Percentiles rank a stretch among this genome's conserved stretches.
phyloP scores from a whole-genome alignment of 768 basidiomycete species.

The Termitomyces sp. region DNA sequence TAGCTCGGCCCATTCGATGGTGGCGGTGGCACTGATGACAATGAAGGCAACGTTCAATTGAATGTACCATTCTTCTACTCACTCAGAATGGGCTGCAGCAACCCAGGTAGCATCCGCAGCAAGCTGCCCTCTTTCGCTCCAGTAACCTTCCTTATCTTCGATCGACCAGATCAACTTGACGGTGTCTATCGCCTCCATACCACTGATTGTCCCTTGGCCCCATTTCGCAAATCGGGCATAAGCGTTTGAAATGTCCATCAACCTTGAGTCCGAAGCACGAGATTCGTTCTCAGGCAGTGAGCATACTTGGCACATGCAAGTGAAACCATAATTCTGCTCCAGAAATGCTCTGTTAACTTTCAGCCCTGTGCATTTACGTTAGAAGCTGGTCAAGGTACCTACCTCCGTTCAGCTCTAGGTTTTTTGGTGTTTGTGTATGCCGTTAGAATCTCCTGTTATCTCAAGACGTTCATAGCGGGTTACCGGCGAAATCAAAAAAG shows the following conservation, averaged over 20 bases:
- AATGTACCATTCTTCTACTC: conserved; percentile 20
- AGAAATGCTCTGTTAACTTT: conserved; percentile 39
- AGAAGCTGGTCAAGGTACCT: conserved; percentile 6
- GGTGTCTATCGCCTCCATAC: conserved; percentile 40
- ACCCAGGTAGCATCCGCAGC: conserved; percentile 58
- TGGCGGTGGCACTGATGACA: conserved; percentile 34
- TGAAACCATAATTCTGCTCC: conserved; percentile 46
- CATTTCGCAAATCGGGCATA: conserved; percentile 44
- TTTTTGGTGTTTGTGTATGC: conserved; percentile 55
- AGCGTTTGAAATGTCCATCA: conserved; percentile 38
- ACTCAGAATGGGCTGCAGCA: conserved; percentile 61
- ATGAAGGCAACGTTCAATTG: not conserved
- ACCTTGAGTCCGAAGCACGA: conserved; percentile 42
- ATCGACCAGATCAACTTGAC: conserved; percentile 50
- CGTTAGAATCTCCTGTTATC: conserved; percentile 51
- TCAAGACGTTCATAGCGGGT: not conserved
- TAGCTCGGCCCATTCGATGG: conserved; percentile 41
- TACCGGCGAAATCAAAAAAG: not conserved
- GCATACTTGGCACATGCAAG: conserved; percentile 55
- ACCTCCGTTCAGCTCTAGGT: conserved; percentile 50
- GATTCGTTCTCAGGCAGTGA: conserved; percentile 45
- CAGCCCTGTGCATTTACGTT: not conserved
- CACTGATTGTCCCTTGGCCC: conserved; percentile 38
- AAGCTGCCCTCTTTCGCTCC: conserved; percentile 57
- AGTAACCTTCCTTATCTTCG: conserved; percentile 59